Evolutionary conservation across 768 basidiomycete genomes (phyloP), one percentile per base, ranked within the genome.

Genomic region (Sistotremastrum suecicum): DNA sequence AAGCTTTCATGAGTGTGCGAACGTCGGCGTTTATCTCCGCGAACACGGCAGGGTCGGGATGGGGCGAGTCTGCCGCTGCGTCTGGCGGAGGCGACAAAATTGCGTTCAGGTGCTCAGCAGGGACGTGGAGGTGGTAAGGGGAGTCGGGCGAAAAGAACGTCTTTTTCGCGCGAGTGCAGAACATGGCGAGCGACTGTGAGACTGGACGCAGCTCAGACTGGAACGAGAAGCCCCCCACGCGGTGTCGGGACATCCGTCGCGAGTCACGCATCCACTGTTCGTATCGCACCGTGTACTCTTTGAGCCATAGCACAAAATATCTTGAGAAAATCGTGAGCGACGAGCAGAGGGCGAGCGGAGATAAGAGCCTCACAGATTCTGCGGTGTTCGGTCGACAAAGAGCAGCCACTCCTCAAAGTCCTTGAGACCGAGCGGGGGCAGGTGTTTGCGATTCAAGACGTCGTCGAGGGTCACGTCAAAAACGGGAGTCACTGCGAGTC

Each of bases 281-380:
- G 53, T 74, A 72, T 31, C 68, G 67, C 1, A 58, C 52, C 7
- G 72, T 77, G 53, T 87, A 87, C 52, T 86, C 84, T 50, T 74
- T 75, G 32, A 86, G 66, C 83, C 83, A 87, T 42, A 87, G 74
- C n/a, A 74, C 71, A 56, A 87, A 87, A 55, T 87, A 87, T 12
- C 80, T 80, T 54, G 5, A 50, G 30, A 48, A 10, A 36, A 37
- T 3, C 31, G 35, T 38, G 40, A 10, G 37, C 41, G 38, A 46
- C 28, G 38, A 31, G 43, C 32, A 34, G 28, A 53, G 39, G 37
- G 38, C 11, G 32, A 40, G 5, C 42, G 6, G 12, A 28, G 47
- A 11, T 29, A 11, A 7, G 5, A 63, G 37, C 11, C 74, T 60
- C 51, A 80, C 71, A 88, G 69, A 56, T 86, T 87, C 59, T 87